These are phyloP conservation scores for Rhynchospora breviuscula DNA, from an alignment of 176 grass and related monocot species.

Conservation along the genomic window DNA sequence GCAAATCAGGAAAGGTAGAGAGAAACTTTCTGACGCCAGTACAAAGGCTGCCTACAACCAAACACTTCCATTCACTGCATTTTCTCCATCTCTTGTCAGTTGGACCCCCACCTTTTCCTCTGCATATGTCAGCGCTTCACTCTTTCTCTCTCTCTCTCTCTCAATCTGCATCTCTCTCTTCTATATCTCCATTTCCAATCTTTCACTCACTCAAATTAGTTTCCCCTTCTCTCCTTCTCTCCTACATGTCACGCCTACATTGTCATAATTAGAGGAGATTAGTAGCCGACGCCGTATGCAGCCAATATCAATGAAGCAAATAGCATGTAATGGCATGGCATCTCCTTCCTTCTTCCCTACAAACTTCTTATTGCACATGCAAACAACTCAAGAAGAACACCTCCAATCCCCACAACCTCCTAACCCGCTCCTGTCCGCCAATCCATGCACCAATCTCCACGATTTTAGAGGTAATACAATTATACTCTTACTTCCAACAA, in stretches of 20 bases:
- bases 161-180: constrained; percentile 24
- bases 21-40: constrained; percentile 8
- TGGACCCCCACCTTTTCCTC: constrained; percentile 17
- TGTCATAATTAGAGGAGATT: neutral
- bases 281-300: neutral
- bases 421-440: constrained; percentile 46
- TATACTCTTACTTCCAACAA: neutral
- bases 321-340: constrained; percentile 85
- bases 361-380: constrained; percentile 87
- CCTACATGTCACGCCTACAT: constrained; percentile 35
- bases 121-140: constrained; percentile 36
- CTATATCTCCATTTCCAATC: constrained; percentile 17
- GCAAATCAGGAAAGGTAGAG: constrained; percentile 18
- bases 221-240: constrained; percentile 10
- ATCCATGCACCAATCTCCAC: constrained; percentile 65
- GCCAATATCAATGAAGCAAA: constrained; percentile 39
- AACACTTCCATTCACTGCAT: constrained; percentile 20
- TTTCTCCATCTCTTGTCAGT: constrained; percentile 23
- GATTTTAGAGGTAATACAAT: constrained; percentile 44
- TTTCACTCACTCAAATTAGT: constrained; percentile 1
- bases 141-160: constrained; percentile 8
- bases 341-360: constrained; percentile 85
- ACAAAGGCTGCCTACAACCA: constrained; percentile 17
- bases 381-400: constrained; percentile 57
- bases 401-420: constrained; percentile 29